Conservation (phyloP, 2,329 filamentous ascomycete genomes). For the Diaporthe velutina region DNA sequence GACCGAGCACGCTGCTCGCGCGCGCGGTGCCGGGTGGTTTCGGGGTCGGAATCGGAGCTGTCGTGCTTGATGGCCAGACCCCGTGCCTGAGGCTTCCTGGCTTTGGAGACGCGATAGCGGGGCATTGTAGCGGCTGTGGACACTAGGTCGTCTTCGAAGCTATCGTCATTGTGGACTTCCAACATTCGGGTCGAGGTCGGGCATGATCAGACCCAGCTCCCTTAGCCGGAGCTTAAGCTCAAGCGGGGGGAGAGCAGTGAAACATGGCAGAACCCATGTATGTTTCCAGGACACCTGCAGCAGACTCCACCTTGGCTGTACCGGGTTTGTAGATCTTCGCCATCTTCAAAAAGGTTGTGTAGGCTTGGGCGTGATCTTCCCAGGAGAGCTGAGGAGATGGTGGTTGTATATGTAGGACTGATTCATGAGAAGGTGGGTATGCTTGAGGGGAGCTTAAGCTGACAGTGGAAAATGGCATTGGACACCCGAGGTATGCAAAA, state of each 20-base stretch:
- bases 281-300: neutral
- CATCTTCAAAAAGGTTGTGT: neutral
- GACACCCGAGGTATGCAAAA: no score
- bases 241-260: neutral
- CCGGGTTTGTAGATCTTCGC: neutral
- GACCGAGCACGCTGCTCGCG: neutral
- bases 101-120: neutral
- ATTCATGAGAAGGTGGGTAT: neutral
- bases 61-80: neutral
- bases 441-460: no score
- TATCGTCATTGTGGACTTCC: neutral
- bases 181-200: neutral
- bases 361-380: neutral
- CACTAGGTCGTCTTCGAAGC: neutral
- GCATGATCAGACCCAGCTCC: neutral
- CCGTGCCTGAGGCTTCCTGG: neutral
- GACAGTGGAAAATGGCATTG: no score
- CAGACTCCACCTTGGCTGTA: neutral
- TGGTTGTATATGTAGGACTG: no score
- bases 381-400: neutral
- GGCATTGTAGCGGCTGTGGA: neutral
- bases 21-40: neutral
- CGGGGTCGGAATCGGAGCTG: neutral
- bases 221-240: constrained; percentile 1
- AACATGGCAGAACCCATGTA: constrained; percentile 1